Evolutionary conservation across 202 grass and related monocot species (phyloP).

Genomic region (Digitaria exilis): DNA sequence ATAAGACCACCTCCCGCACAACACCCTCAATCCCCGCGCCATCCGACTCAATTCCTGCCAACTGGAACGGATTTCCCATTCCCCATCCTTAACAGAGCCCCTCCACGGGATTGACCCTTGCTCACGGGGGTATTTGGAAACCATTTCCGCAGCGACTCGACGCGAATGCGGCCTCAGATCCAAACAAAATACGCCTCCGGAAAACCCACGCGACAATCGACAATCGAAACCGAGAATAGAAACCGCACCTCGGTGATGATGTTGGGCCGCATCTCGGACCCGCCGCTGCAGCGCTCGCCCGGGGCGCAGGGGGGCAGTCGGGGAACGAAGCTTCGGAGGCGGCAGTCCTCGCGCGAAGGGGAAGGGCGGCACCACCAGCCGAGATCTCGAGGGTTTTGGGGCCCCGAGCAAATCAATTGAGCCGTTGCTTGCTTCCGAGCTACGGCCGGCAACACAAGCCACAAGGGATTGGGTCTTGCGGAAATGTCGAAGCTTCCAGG

Average conservation of each 20-base stretch:
- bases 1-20: background rate
- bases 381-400: constrained; percentile 46
- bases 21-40: background rate
- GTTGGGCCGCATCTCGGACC: constrained; percentile 81
- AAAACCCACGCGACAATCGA: background rate
- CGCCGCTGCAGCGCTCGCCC: background rate
- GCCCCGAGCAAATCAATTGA: constrained; percentile 23
- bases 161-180: constrained; percentile 40
- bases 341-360: background rate
- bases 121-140: background rate
- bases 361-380: background rate
- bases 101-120: background rate
- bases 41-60: background rate
- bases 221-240: constrained; percentile 8
- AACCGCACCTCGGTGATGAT: constrained; percentile 86
- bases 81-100: background rate
- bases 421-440: constrained; percentile 47
- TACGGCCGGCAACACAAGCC: background rate
- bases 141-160: background rate
- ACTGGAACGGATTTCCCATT: background rate
- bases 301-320: background rate
- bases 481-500: constrained; percentile 22
- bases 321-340: constrained; percentile 32
- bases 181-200: background rate
- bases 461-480: background rate